phyloP scores from a whole-genome alignment of 768 basidiomycete genomes.

The Mycena olivaceomarginata region DNA sequence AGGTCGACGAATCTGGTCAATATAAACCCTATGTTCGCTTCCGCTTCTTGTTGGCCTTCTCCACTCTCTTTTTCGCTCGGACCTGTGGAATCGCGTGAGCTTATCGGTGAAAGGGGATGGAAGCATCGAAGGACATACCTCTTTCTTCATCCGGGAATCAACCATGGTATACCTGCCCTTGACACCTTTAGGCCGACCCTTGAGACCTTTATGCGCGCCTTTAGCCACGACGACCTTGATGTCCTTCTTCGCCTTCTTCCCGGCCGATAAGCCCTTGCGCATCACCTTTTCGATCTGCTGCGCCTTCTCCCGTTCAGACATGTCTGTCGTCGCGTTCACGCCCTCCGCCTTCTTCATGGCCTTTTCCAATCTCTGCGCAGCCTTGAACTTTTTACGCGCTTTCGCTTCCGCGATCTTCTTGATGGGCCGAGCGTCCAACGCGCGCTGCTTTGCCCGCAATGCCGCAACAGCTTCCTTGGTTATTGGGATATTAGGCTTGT shows the following conservation, averaged over 20 bases:
- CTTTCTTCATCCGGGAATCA: slow-evolving; percentile 95
- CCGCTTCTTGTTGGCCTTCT: slow-evolving; percentile 82
- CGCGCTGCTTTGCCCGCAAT: slow-evolving; percentile 92
- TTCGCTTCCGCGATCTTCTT: slow-evolving; percentile 99
- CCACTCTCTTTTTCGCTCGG: slow-evolving; percentile 88
- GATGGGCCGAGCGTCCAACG: slow-evolving; percentile 96
- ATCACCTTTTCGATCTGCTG: slow-evolving; percentile 95
- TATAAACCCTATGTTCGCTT: slow-evolving; percentile 60
- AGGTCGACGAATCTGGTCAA: neutral
- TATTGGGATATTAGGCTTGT: slow-evolving; percentile 96
- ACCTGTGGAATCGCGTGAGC: slow-evolving; percentile 65
- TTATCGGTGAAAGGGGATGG: neutral
- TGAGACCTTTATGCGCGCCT: slow-evolving; percentile 91
- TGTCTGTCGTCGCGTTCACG: slow-evolving; percentile 89
- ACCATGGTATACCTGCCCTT: slow-evolving; percentile 98
- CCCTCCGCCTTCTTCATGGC: slow-evolving; percentile 98
- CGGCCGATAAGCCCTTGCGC: slow-evolving; percentile 83
- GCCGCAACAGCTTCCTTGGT: slow-evolving; percentile 95
- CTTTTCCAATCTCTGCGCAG: slow-evolving; percentile 89
- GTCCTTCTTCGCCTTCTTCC: slow-evolving; percentile 81
- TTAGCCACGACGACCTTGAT: slow-evolving; percentile 94
- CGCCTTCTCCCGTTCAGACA: slow-evolving; percentile 97
- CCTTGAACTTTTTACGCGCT: slow-evolving; percentile 95
- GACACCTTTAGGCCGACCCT: slow-evolving; percentile 96
- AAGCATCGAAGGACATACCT: slow-evolving; percentile 67